A percentile compares a stretch with the other conserved stretches of the same genome.
These are phyloP conservation scores for Hypoxylon sp. DNA, from an alignment of 2,329 filamentous ascomycete species.

Conservation along the genomic window DNA sequence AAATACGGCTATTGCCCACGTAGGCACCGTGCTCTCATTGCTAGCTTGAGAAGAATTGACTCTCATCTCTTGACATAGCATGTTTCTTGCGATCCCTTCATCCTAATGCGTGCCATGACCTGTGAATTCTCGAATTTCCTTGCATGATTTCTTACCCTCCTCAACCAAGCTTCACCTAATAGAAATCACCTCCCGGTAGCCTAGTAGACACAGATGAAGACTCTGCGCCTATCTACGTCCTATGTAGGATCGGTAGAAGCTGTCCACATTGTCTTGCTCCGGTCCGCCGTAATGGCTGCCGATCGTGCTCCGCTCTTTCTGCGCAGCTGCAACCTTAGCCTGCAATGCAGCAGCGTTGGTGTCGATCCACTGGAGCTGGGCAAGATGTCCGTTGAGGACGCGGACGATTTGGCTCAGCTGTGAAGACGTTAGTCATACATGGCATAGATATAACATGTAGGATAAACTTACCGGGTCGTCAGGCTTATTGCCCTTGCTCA, in stretches of 20 bases:
- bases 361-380: constrained; percentile 94
- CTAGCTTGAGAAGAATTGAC: constrained; percentile 42
- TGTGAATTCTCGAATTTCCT: constrained; percentile 15
- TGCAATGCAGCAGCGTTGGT: constrained; percentile 84
- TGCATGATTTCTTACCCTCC: constrained; percentile 24
- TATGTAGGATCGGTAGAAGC: constrained; percentile 91
- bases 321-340: constrained; percentile 83
- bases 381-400: constrained; percentile 92
- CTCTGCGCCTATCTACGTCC: constrained; percentile 62
- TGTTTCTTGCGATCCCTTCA: constrained; percentile 12
- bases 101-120: constrained; percentile 24
- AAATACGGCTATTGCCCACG: constrained; percentile 40
- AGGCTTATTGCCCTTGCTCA: constrained; percentile 89
- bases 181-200: constrained; percentile 2
- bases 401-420: constrained; percentile 95
- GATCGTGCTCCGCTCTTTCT: constrained; percentile 78
- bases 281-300: constrained; percentile 68
- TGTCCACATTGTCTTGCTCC: constrained; percentile 81
- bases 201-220: neutral
- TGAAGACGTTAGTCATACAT: constrained; percentile 37
- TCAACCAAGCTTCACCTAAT: constrained; percentile 17
- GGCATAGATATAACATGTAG: neutral
- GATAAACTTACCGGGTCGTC: constrained; percentile 80
- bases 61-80: constrained; percentile 36
- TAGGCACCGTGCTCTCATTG: constrained; percentile 28